Percentiles rank a stretch among this genome's conserved stretches.
phyloP scores from a whole-genome alignment of 768 basidiomycete genomes.

The Hericium alpestre region DNA sequence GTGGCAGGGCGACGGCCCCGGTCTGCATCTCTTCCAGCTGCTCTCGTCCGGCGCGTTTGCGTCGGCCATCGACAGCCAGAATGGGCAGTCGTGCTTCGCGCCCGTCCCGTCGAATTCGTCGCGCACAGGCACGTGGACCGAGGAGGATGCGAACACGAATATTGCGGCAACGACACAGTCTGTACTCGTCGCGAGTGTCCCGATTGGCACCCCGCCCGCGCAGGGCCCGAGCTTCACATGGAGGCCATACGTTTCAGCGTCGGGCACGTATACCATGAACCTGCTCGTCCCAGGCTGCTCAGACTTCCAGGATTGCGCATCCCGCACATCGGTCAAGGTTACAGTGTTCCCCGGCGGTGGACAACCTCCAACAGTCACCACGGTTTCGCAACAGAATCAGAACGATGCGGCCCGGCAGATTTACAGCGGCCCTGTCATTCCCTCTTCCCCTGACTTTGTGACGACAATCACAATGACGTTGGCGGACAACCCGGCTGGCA shows the following conservation, averaged over 20 bases:
- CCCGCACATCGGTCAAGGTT: slow-evolving; percentile 73
- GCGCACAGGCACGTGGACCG: slow-evolving; percentile 61
- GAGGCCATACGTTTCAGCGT: slow-evolving; percentile 84
- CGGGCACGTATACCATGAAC: slow-evolving; percentile 78
- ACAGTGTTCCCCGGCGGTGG: slow-evolving; percentile 72
- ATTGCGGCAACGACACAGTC: slow-evolving; percentile 75
- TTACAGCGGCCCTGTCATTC: slow-evolving; percentile 79
- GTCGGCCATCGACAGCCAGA: slow-evolving; percentile 52
- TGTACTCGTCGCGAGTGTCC: slow-evolving; percentile 58
- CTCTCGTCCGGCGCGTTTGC: slow-evolving; percentile 88
- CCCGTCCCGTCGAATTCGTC: slow-evolving; percentile 61
- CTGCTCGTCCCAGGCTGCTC: slow-evolving; percentile 82
- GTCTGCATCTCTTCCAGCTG: slow-evolving; percentile 84
- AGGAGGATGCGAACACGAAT: slow-evolving; percentile 50
- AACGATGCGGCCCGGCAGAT: slow-evolving; percentile 51
- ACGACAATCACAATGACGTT: slow-evolving; percentile 70
- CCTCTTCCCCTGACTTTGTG: slow-evolving; percentile 59
- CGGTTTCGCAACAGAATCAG: slow-evolving; percentile 60
- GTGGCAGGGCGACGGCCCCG: slow-evolving; percentile 68
- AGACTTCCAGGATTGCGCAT: slow-evolving; percentile 66
- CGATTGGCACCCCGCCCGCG: slow-evolving; percentile 49
- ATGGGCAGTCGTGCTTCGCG: slow-evolving; percentile 66
- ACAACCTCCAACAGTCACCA: slow-evolving; percentile 53
- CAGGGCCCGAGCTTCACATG: slow-evolving; percentile 77
- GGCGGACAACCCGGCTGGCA: slow-evolving; percentile 51